phyloP scores from a whole-genome alignment of 208 protist genomes.

The Wallacemonas collosoma region DNA sequence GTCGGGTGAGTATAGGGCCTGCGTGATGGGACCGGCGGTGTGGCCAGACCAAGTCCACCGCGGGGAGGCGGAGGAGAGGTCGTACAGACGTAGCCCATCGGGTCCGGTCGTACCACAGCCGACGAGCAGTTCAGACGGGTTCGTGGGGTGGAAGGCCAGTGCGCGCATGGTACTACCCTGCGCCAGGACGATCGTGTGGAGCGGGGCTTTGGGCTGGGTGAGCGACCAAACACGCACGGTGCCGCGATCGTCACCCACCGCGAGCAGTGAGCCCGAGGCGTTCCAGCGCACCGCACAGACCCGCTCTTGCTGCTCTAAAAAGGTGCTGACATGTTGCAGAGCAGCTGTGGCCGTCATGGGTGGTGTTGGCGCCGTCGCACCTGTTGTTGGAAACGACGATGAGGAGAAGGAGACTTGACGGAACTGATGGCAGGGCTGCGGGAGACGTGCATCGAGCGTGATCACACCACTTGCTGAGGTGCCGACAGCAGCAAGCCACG shows the following conservation, averaged over 20 bases:
- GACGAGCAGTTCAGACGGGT: slow-evolving; percentile 63
- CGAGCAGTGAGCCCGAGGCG: slow-evolving; percentile 36
- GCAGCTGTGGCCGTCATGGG: slow-evolving; percentile 11
- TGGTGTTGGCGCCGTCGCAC: slow-evolving; percentile 31
- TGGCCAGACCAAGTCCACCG: slow-evolving; percentile 27
- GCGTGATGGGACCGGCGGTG: slow-evolving; percentile 56
- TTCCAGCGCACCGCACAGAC: slow-evolving; percentile 39
- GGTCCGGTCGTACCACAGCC: slow-evolving; percentile 41
- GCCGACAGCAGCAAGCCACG: slow-evolving; percentile 55
- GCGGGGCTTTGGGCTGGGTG: slow-evolving; percentile 15
- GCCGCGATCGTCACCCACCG: slow-evolving; percentile 27
- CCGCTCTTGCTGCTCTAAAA: slow-evolving; percentile 21
- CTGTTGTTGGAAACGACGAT: neutral
- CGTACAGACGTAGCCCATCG: slow-evolving; percentile 53
- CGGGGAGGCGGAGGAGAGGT: slow-evolving; percentile 47
- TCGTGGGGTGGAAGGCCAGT: slow-evolving; percentile 67
- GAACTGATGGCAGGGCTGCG: slow-evolving; percentile 34
- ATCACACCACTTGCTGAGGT: slow-evolving; percentile 61
- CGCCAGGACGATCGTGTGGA: slow-evolving; percentile 32
- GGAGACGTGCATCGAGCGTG: slow-evolving; percentile 51
- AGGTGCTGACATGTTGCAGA: neutral
- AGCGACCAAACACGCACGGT: slow-evolving; percentile 40
- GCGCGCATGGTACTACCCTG: slow-evolving; percentile 54
- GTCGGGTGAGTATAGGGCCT: slow-evolving; percentile 76
- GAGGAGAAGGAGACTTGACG: slow-evolving; percentile 2